Evolutionary conservation across 306 rosid species (phyloP).

Genomic region (Begonia fuchsioides): DNA sequence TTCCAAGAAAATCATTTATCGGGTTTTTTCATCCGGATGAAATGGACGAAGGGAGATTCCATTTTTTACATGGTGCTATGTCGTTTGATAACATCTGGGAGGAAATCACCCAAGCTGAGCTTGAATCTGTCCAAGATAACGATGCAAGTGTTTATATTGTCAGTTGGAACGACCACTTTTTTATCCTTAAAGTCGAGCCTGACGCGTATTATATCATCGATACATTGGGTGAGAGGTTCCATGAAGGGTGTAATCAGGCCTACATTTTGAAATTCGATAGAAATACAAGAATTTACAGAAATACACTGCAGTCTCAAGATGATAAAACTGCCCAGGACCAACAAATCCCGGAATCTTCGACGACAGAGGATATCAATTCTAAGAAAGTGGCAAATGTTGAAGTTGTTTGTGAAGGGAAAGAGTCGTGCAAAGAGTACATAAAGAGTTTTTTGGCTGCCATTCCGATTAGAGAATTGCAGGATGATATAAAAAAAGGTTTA

Average conservation of each 20-base stretch:
- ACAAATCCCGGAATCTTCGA: constrained; percentile 23
- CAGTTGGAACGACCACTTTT: constrained; percentile 98
- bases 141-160: constrained; percentile 71
- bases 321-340: constrained; percentile 38
- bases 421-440: constrained; percentile 90
- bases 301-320: constrained; percentile 17
- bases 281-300: constrained; percentile 43
- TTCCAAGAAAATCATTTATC: constrained; percentile 59
- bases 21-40: constrained; percentile 99
- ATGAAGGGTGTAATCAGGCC: constrained; percentile 93
- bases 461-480: constrained; percentile 87
- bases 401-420: constrained; percentile 69
- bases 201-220: constrained; percentile 86
- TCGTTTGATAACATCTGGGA: constrained; percentile 98
- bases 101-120: constrained; percentile 59
- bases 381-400: constrained; percentile 43
- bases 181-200: constrained; percentile 83
- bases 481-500: constrained; percentile 86
- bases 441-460: constrained; percentile 98
- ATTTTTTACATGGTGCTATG: constrained; percentile 87
- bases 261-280: constrained; percentile 74
- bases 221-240: constrained; percentile 92
- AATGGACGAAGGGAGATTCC: constrained; percentile 78
- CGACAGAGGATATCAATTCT: constrained; percentile 10
- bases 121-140: constrained; percentile 23